Base-by-base conservation (phyloP, 306 rosid species). In the Hippophae gyantsensis region DNA sequence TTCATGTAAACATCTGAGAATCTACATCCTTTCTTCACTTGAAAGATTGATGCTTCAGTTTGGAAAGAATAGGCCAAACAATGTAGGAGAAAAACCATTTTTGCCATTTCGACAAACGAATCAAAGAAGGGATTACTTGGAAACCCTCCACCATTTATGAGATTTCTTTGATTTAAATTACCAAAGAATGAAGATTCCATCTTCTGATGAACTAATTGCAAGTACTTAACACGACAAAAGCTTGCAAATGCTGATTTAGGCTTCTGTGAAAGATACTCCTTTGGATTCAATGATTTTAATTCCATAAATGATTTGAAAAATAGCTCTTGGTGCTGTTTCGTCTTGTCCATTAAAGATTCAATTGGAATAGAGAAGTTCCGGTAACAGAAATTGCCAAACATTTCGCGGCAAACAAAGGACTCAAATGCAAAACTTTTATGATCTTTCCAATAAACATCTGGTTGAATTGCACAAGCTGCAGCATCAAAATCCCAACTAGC, bases 1-100 rank as follows among this genome's bases (percentile, higher is more conserved):
- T 85, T 92, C 94, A 86, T 88, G 85, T 83, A 92, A 27, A 92
- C 90, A 57, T 92, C 95, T 11, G 95, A 80, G 66, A 88, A 92
- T 66, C 89, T 81, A 48, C 86, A 80, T 2, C 95, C 99, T 61
- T 68, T 83, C 48, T 45, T 64, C 42, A 78, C 86, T 80, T 80
- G 94, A 58, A 92, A 92, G 74, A 88, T 84, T 10, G 76, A 60
- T 13, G 83, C 97, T 65, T 78, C 74, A 0, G 83, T 78, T 23
- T 92, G 72, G 48, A 85, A 78, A 6, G 90, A 83, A 78, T 83
- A 88, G 52, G 90, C 95, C 38, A 92, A 43, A 74, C 93, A 88
- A 55, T 92, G 99, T 1, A 92, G 81, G 10, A 92, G 86, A 87
- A 89, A 88, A 13, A 92, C 81, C 81, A 86, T 67, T 67, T 83